A percentile compares a stretch with the other conserved stretches of the same genome.
Evolutionary conservation across 2,329 filamentous ascomycete species (phyloP).

Genomic region (Penicillium janthinellum): DNA sequence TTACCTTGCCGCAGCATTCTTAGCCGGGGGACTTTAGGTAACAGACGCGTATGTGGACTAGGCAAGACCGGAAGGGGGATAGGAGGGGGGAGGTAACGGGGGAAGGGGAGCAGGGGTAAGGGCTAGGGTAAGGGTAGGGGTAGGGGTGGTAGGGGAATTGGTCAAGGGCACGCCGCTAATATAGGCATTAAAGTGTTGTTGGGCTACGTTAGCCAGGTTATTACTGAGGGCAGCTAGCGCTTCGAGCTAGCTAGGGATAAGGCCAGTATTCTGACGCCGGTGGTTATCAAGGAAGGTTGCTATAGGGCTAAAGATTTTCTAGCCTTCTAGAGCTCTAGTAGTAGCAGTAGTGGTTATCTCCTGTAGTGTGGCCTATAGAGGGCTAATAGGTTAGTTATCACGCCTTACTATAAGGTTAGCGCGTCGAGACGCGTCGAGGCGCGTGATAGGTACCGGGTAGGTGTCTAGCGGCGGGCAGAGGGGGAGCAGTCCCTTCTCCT

Average conservation of each 20-base stretch:
- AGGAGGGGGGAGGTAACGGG: not conserved
- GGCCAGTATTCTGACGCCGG: not conserved
- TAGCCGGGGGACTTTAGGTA: not conserved
- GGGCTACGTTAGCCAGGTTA: not conserved
- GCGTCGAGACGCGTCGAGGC: not conserved
- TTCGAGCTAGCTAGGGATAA: not conserved
- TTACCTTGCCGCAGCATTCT: not conserved
- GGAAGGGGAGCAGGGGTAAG: not conserved
- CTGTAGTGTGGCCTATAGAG: not conserved
- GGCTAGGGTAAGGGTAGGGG: not conserved
- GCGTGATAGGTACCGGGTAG: not conserved
- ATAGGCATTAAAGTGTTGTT: not conserved
- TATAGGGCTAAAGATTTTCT: not conserved
- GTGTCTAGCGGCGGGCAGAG: too few species aligned
- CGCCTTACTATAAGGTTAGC: not conserved
- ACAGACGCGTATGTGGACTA: not conserved
- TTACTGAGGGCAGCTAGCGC: not conserved
- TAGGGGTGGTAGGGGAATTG: not conserved
- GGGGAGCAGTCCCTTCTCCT: too few species aligned
- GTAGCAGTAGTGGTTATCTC: not conserved
- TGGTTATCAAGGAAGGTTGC: not conserved
- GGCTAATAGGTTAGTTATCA: not conserved
- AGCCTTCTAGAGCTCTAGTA: not conserved
- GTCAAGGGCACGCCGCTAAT: not conserved
- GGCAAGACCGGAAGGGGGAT: not conserved